A percentile compares a stretch with the other conserved stretches of the same genome.
Evolutionary conservation across 306 rosid genomes (phyloP).

Genomic region (Vicia faba): DNA sequence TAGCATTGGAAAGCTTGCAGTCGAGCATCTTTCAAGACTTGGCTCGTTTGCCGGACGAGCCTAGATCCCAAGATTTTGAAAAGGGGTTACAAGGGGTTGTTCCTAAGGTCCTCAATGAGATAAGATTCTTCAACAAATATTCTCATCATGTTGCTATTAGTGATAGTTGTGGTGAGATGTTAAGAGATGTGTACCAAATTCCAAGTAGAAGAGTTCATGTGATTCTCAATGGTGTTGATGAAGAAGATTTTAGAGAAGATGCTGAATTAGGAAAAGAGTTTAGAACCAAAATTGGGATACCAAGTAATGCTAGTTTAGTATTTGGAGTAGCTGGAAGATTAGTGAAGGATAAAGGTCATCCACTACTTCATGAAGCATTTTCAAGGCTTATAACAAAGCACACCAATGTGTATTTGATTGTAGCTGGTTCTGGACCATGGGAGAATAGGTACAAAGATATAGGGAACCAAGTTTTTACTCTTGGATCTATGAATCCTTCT

Average conservation of each 20-base stretch:
- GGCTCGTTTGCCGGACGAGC: conserved; percentile 54
- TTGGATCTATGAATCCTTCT: conserved; percentile 82
- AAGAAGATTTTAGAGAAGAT: conserved; percentile 59
- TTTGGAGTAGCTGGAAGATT: conserved; percentile 95
- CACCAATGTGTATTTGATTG: conserved; percentile 62
- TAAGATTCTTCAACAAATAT: conserved; percentile 79
- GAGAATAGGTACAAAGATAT: conserved; percentile 68
- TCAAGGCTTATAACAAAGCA: conserved; percentile 53
- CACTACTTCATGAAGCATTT: conserved; percentile 81
- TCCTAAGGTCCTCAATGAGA: conserved; percentile 81
- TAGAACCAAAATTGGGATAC: conserved; percentile 59
- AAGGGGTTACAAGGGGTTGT: conserved; percentile 65
- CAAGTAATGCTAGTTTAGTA: conserved; percentile 66
- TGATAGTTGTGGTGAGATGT: conserved; percentile 92
- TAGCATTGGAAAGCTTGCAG: conserved; percentile 88
- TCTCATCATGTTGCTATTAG: conserved; percentile 88
- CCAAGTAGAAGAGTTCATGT: conserved; percentile 81
- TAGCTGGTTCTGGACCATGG: conserved; percentile 98
- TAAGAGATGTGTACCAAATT: conserved; percentile 85
- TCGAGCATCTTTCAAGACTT: conserved; percentile 83
- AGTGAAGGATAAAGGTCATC: conserved; percentile 94
- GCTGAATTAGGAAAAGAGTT: conserved; percentile 54
- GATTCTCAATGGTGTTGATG: conserved; percentile 85
- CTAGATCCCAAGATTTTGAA: conserved; percentile 65
- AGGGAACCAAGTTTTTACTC: conserved; percentile 69